A percentile compares a stretch with the other conserved stretches of the same genome.
These are phyloP conservation scores for Starmerella floris DNA, from an alignment of 805 yeast genomes.

Conservation along the genomic window DNA sequence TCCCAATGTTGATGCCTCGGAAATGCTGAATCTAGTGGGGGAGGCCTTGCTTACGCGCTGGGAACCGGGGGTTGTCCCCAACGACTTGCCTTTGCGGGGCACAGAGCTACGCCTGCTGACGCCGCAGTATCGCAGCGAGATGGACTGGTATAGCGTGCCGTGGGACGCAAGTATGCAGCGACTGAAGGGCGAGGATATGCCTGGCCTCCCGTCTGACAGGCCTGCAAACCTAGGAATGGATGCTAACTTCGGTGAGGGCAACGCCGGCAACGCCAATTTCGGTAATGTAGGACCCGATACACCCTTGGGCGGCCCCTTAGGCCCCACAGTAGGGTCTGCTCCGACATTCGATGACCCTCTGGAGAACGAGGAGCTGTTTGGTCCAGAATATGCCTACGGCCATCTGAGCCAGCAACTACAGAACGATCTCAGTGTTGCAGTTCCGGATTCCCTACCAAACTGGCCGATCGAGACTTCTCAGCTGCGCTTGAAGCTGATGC, in stretches of 20 bases:
- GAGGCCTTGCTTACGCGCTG: conserved; percentile 49
- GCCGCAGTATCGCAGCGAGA: background rate
- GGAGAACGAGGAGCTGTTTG: conserved; percentile 10
- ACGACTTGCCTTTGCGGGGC: conserved; percentile 1
- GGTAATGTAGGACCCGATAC: background rate
- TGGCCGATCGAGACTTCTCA: conserved; percentile 13
- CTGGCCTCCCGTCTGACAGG: background rate
- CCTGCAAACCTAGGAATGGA: background rate
- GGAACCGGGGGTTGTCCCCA: conserved; percentile 25
- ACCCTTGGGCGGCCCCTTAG: background rate
- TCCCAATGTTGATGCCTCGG: conserved; percentile 34
- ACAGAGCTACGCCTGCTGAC: background rate
- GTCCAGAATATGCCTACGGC: conserved; percentile 2
- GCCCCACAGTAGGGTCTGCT: no score
- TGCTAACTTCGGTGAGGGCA: background rate
- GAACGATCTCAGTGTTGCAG: background rate
- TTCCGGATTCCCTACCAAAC: background rate
- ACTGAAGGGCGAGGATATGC: background rate
- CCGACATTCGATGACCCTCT: background rate
- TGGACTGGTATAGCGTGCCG: background rate
- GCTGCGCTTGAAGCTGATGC: conserved; percentile 42
- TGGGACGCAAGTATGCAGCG: background rate
- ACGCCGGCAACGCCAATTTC: background rate
- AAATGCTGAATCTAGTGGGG: conserved; percentile 40
- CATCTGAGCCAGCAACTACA: background rate